Conservation (phyloP, 345 rosid genomes). For the Pelargonium nanum region DNA sequence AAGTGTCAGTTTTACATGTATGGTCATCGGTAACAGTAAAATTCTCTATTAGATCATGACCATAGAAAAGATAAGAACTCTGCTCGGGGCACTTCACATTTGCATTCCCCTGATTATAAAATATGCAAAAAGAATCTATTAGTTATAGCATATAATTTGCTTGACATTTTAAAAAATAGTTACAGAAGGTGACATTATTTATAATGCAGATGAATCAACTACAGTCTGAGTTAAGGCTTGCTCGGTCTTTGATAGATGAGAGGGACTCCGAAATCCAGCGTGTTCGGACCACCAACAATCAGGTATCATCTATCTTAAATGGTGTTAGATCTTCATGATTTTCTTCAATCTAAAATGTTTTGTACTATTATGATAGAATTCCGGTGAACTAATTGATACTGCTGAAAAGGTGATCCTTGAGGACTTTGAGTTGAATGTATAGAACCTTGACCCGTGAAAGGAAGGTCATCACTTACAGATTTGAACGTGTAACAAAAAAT, state of each 20-base stretch:
- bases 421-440: background rate
- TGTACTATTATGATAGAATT: no score
- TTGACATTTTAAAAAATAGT: background rate
- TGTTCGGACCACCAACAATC: constrained; percentile 64
- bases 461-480: background rate
- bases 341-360: background rate
- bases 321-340: background rate
- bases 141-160: background rate
- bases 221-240: constrained; percentile 84
- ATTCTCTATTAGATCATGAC: background rate
- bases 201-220: constrained; percentile 67
- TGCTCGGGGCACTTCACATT: background rate
- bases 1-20: background rate
- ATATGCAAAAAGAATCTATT: background rate
- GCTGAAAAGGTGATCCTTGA: background rate
- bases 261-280: constrained; percentile 74
- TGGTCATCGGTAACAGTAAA: background rate
- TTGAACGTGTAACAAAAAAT: background rate
- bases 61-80: background rate
- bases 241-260: constrained; percentile 81
- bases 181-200: constrained; percentile 8
- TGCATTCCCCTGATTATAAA: background rate
- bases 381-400: no score
- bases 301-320: constrained; percentile 31
- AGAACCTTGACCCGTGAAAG: background rate